These are phyloP conservation scores for Misopates orontium DNA, from an alignment of 257 asterid species.

Conservation along the genomic window DNA sequence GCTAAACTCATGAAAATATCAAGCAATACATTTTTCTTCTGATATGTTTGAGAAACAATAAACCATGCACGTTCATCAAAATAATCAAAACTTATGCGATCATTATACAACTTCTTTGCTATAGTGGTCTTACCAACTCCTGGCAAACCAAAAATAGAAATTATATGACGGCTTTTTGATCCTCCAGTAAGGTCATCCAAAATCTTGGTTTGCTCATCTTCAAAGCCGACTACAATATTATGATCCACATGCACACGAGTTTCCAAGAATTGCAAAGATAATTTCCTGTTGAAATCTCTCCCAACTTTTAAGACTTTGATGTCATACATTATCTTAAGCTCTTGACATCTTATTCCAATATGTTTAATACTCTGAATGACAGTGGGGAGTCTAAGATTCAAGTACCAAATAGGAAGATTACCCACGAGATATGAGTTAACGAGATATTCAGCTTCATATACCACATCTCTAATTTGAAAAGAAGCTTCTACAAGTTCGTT, in stretches of 20 bases:
- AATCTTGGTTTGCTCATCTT: neutral
- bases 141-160: slow-evolving; percentile 17
- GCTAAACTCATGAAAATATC: neutral
- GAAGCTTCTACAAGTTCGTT: neutral
- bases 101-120: slow-evolving; percentile 2
- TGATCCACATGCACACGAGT: neutral
- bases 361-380: slow-evolving; percentile 16
- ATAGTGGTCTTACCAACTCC: slow-evolving; percentile 25
- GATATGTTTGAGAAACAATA: slow-evolving; percentile 13
- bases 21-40: slow-evolving; percentile 8
- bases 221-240: slow-evolving; percentile 4
- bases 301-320: neutral
- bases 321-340: neutral
- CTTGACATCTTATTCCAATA: neutral
- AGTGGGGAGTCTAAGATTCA: slow-evolving; percentile 13
- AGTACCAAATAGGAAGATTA: slow-evolving; percentile 16
- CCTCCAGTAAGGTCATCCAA: slow-evolving; percentile 2
- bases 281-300: too few relatives aligned
- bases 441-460: slow-evolving; percentile 30
- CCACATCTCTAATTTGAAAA: slow-evolving; percentile 21
- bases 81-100: neutral
- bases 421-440: slow-evolving; percentile 15
- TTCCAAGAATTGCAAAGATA: too few relatives aligned
- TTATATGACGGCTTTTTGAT: neutral
- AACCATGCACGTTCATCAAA: slow-evolving; percentile 17